A percentile compares a stretch with the other conserved stretches of the same genome.
Conservation (phyloP, 306 rosid species). For the Cicer cuneatum region DNA sequence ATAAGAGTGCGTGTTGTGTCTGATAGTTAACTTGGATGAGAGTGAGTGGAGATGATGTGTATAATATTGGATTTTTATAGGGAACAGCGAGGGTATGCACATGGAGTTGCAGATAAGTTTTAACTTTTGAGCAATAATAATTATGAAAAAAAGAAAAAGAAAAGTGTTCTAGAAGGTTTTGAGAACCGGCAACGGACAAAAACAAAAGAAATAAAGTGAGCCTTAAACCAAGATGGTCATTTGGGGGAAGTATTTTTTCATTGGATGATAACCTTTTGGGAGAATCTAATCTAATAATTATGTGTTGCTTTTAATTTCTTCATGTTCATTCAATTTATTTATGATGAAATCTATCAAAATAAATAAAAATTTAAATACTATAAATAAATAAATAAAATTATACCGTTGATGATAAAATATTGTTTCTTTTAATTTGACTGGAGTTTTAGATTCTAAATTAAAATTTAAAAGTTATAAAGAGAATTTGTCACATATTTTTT, state of each 20-base stretch:
- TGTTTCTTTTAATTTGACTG: no score
- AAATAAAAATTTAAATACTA: no score
- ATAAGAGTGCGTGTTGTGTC: neutral
- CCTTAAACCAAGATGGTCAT: neutral
- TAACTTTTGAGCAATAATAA: neutral
- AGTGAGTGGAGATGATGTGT: conserved; percentile 12
- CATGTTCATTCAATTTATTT: no score
- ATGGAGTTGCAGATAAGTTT: conserved; percentile 41
- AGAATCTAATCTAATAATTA: neutral
- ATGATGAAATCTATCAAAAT: no score
- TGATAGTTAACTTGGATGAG: neutral
- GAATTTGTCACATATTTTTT: no score
- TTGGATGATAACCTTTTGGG: neutral
- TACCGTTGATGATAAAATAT: no score
- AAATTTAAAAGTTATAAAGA: no score
- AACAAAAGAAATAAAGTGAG: neutral
- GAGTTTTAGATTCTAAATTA: no score
- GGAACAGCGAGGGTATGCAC: neutral
- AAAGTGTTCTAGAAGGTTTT: conserved; percentile 49
- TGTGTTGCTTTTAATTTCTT: no score
- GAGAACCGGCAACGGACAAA: conserved; percentile 28
- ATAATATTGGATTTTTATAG: conserved; percentile 20
- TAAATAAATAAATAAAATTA: no score
- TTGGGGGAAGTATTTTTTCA: neutral
- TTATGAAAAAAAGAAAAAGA: neutral